Evolutionary conservation across 1,284 basidiomycete genomes (phyloP).

Genomic region (Tremellales sp.): DNA sequence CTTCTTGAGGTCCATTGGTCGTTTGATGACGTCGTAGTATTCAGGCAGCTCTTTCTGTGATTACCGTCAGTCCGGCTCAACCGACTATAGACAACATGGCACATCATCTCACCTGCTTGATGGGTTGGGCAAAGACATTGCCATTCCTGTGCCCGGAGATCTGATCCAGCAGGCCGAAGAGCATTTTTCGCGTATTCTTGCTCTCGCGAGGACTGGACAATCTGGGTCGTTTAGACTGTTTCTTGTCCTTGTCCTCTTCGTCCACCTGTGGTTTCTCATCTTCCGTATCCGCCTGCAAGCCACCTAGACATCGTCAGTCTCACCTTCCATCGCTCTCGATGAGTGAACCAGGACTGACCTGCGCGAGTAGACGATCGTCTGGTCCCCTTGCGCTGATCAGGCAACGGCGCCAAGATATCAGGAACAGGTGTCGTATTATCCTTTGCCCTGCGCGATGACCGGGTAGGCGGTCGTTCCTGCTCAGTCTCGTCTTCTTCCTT

Average conservation of each 20-base stretch:
- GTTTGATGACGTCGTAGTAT: constrained; percentile 83
- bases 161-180: constrained; percentile 70
- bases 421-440: not conserved
- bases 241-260: not conserved
- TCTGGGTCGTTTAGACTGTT: not conserved
- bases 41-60: constrained; percentile 66
- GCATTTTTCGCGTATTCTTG: constrained; percentile 75
- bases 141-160: constrained; percentile 80
- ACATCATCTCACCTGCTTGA: constrained; percentile 57
- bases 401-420: not conserved
- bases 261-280: not conserved
- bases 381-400: not conserved
- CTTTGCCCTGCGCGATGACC: not conserved
- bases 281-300: too few species aligned
- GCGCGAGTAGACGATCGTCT: not conserved
- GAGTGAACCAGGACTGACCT: not conserved
- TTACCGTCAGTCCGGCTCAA: not conserved
- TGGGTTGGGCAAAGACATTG: constrained; percentile 84
- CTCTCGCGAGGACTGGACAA: constrained; percentile 32
- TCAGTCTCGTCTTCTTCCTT: constrained; percentile 7
- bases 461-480: constrained; percentile 5
- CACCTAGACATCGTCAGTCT: too few species aligned
- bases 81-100: not conserved
- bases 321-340: too few species aligned
- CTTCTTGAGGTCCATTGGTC: constrained; percentile 88